Evolutionary conservation across 208 protist genomes (phyloP).

Genomic region (Acanthamoeba triangularis): DNA sequence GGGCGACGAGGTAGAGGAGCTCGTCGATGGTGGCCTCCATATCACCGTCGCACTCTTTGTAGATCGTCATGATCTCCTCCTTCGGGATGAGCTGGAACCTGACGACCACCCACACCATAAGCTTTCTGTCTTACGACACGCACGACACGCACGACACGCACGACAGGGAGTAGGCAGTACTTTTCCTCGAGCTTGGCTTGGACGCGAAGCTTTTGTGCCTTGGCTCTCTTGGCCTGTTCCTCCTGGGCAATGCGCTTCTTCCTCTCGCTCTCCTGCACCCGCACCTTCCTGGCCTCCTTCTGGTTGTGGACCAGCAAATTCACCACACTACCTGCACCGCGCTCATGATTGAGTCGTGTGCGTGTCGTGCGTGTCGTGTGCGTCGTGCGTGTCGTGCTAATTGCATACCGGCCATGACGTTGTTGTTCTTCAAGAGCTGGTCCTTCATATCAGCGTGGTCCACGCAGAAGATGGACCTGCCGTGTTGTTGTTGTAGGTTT

Average conservation of each 20-base stretch:
- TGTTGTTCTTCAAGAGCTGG: background rate
- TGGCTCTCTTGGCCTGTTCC: background rate
- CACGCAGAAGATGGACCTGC: conserved; percentile 11
- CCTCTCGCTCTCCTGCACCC: background rate
- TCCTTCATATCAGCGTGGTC: conserved; percentile 12
- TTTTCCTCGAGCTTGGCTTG: conserved; percentile 40
- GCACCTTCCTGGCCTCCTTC: background rate
- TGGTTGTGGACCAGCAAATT: conserved; percentile 4
- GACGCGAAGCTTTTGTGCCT: background rate
- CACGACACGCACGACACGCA: too few relatives aligned
- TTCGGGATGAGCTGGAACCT: conserved; percentile 38
- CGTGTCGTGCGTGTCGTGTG: too few relatives aligned
- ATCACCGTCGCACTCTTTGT: conserved; percentile 36
- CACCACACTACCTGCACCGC: background rate
- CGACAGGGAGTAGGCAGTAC: background rate
- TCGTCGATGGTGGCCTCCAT: conserved; percentile 68
- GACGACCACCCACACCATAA: background rate
- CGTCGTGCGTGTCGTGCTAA: too few relatives aligned
- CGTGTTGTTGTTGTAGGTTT: background rate
- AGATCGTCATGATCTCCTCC: conserved; percentile 65
- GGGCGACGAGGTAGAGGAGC: conserved; percentile 47
- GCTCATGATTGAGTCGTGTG: too few relatives aligned
- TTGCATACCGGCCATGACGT: background rate
- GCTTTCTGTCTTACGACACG: background rate
- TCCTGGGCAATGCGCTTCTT: conserved; percentile 17